Evolutionary conservation across 257 asterid species (phyloP).

Genomic region (Solanum bulbocastanum): DNA sequence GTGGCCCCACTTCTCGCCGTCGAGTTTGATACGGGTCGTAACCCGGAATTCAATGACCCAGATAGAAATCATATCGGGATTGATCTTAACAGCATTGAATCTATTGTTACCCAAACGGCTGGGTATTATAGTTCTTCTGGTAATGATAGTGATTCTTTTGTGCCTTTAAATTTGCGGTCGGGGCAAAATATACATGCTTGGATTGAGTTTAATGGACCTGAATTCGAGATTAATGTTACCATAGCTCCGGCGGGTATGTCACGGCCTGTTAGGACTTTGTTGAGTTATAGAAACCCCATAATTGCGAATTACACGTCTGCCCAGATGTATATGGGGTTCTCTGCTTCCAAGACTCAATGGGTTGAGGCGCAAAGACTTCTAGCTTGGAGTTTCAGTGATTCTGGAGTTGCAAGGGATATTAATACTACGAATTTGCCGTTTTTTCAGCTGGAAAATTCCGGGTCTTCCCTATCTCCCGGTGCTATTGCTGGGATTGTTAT

Average conservation of each 20-base stretch:
- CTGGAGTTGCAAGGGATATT: constrained; percentile 57
- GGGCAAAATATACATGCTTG: constrained; percentile 67
- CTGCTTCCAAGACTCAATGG: constrained; percentile 70
- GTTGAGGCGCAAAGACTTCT: constrained; percentile 60
- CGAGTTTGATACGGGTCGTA: constrained; percentile 68
- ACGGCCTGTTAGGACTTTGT: constrained; percentile 33
- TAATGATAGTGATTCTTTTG: constrained; percentile 10
- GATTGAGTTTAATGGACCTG: constrained; percentile 63
- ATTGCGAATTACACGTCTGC: constrained; percentile 37
- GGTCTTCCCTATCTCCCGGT: constrained; percentile 32
- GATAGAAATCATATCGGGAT: constrained; percentile 53
- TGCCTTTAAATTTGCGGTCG: constrained; percentile 41
- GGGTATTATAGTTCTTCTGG: constrained; percentile 29
- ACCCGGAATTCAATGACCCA: constrained; percentile 56
- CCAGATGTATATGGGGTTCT: constrained; percentile 64
- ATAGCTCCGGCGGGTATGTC: constrained; percentile 53
- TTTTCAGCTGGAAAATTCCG: constrained; percentile 23
- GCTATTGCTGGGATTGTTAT: constrained; percentile 44
- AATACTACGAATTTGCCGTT: constrained; percentile 59
- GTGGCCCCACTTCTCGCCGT: constrained; percentile 57
- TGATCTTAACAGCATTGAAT: constrained; percentile 40
- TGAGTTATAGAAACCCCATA: constrained; percentile 21
- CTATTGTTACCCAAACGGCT: constrained; percentile 23
- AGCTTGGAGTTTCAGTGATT: constrained; percentile 80
- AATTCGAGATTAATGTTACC: constrained; percentile 50